Base-by-base conservation (phyloP, 1,284 basidiomycete species). In the Xerocomus cyaneibrunnescens region DNA sequence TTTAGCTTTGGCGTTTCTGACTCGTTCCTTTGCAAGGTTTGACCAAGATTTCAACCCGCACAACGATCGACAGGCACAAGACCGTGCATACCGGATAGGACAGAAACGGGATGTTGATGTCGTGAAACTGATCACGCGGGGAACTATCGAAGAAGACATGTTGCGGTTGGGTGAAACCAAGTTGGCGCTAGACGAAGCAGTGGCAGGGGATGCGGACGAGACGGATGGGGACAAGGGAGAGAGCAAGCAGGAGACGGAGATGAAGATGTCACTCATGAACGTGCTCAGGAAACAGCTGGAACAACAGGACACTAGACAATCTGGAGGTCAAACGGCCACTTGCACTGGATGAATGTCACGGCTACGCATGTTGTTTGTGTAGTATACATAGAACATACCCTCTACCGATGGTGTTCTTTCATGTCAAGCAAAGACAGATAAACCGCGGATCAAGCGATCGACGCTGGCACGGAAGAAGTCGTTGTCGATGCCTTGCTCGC, bases 41-140 rank as follows among this genome's bases (percentile, higher is more conserved):
- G 97, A 99, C 68, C 95, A 98, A 69, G 97, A 99, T 69, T 98
- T 96, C 71, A 98, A 97, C 70, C 91, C 87, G 8, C 87, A 88
- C 66, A 91, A 89, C 62, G 96, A 98, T 74, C 84, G 89, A 56
- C 96, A 99, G 74, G 97, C 97, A 0, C 94, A 96, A 50, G 97
- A 99, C 69, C 86, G 97, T 32, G 94, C 94, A 25, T 99, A 98
- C 69, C 89, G 97, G n/a, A 98, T 99, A 60, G 96, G 94, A 16
- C 94, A 97, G 70, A 92, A 89, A 65, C 83, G 85, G 47, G 85
- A 94, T 51, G 94, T 97, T 5, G 89, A 92, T 37, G 89, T 99
- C 5, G 84, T 98, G 66, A 97, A 95, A 68, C 77, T 99, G n/a
- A 92, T 98, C 61, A 89, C 92, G 2, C 85, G 84, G 54, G 92